Evolutionary conservation across 1,139 yeast genomes (phyloP), one percentile per base, ranked within the genome.

Genomic region (Zygosaccharomyces pseudobailii): DNA sequence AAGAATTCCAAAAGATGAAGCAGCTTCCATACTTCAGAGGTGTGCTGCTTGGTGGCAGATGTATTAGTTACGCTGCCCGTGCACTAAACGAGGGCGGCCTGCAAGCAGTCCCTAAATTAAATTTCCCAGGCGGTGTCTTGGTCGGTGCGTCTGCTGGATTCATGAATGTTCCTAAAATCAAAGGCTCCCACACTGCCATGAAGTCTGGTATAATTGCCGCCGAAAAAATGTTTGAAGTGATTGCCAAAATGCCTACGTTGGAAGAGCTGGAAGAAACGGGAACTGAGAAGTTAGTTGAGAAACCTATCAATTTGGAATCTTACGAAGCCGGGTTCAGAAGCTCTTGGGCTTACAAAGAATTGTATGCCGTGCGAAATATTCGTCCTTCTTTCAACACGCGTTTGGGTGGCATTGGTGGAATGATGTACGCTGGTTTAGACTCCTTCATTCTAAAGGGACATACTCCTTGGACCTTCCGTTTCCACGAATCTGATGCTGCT

Each of bases 111-210:
- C 98, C 98, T 10, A 79, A 84, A 63, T 75, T 92, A 52, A 73
- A 82, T 54, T 92, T 92, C 77, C 97, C 97, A 5, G 98, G 98
- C 46, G 98, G 98, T 46, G 82, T 89, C 5, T 71, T 92, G 24
- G 92, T 92, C 36, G 98, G 98, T 28, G 94, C 96, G 53, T 73
- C 94, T 45, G 98, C 98, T 6, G 98, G 98, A 0, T 90, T 92
- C 66, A 79, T 92, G 76, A 92, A 92, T 65, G 97, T 92, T 39
- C 97, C 98, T 38, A 92, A 92, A 66, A 86, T 92, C 61, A 92
- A 92, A 70, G 98, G 98, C n/a, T 84, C 97, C 0, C 98, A 92
- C 65, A 90, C 97, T 0, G 97, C 98, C 3, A 86, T 92, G 79
- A 92, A 90, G 67, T 77, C 94, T 8, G 98, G 97, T 32, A 84